These are phyloP conservation scores for Microcera coccophila DNA, from an alignment of 2,329 filamentous ascomycete species.

Conservation along the genomic window DNA sequence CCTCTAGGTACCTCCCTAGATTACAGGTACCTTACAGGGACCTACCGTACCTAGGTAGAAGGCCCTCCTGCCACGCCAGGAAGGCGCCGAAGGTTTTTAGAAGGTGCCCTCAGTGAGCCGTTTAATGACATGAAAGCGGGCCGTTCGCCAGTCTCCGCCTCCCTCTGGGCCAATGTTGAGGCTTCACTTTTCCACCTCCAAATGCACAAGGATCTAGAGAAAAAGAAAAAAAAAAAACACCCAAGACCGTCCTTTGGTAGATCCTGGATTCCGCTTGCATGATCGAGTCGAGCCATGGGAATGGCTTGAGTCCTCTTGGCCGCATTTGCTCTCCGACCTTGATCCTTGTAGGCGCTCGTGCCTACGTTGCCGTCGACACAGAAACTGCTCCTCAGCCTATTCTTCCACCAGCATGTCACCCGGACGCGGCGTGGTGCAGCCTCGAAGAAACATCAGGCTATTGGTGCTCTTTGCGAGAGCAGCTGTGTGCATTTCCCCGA, in stretches of 20 bases:
- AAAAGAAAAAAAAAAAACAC: too few species aligned
- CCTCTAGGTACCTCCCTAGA: too few species aligned
- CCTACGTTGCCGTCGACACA: neutral
- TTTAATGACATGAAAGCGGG: constrained; percentile 16
- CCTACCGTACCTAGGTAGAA: too few species aligned
- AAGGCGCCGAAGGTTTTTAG: neutral
- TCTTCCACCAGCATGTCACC: too few species aligned
- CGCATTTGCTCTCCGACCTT: neutral
- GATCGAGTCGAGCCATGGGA: neutral
- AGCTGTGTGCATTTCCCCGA: neutral
- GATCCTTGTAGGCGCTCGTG: neutral
- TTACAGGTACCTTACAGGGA: too few species aligned
- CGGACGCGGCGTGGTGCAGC: neutral
- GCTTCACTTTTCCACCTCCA: neutral
- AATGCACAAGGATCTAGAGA: neutral
- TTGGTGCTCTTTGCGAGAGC: neutral
- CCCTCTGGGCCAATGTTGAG: constrained; percentile 5
- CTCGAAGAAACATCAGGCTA: neutral
- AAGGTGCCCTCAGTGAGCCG: constrained; percentile 5
- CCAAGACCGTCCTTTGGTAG: too few species aligned
- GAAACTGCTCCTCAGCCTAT: neutral
- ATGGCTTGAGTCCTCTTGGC: neutral
- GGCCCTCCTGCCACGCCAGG: neutral
- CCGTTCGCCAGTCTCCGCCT: constrained; percentile 13
- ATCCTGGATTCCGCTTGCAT: neutral